These are phyloP conservation scores for Ganoderma lingzhi DNA, from an alignment of 1,284 basidiomycete species.

Conservation along the genomic window DNA sequence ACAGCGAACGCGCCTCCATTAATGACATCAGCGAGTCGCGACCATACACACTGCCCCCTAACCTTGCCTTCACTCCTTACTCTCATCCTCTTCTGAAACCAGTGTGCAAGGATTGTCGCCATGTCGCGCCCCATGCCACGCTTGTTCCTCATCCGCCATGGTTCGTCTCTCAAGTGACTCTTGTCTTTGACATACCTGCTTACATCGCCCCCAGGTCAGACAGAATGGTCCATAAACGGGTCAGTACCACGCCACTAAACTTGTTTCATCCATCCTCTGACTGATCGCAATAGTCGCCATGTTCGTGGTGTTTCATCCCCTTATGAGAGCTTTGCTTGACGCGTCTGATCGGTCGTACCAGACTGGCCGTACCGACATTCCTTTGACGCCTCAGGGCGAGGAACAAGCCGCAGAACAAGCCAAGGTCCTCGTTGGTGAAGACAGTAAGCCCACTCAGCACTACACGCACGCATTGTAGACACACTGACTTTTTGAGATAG, in stretches of 20 bases:
- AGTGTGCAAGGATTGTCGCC: neutral
- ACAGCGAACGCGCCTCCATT: slow-evolving; percentile 13
- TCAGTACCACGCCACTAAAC: slow-evolving; percentile 42
- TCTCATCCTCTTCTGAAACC: neutral
- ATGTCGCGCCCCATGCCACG: slow-evolving; percentile 68
- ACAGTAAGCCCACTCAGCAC: slow-evolving; percentile 60
- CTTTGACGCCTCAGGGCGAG: slow-evolving; percentile 85
- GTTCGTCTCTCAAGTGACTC: slow-evolving; percentile 45
- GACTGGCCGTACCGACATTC: slow-evolving; percentile 91
- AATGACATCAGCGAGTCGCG: slow-evolving; percentile 24
- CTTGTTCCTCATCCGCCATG: slow-evolving; percentile 81
- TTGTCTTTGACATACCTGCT: slow-evolving; percentile 15
- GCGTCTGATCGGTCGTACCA: slow-evolving; percentile 42
- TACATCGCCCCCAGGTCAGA: slow-evolving; percentile 71
- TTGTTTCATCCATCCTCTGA: slow-evolving; percentile 13
- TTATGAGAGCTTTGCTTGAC: slow-evolving; percentile 16
- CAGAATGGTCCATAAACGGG: slow-evolving; percentile 94
- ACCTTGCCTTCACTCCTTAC: neutral
- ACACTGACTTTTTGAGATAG: slow-evolving; percentile 49
- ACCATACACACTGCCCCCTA: neutral
- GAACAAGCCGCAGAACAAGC: slow-evolving; percentile 75
- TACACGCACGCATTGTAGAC: neutral
- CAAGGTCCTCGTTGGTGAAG: slow-evolving; percentile 73
- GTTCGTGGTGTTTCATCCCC: slow-evolving; percentile 49
- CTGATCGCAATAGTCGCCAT: slow-evolving; percentile 64